Base-by-base conservation (phyloP, 2,329 filamentous ascomycete species). In the Penicillium sumatraense region DNA sequence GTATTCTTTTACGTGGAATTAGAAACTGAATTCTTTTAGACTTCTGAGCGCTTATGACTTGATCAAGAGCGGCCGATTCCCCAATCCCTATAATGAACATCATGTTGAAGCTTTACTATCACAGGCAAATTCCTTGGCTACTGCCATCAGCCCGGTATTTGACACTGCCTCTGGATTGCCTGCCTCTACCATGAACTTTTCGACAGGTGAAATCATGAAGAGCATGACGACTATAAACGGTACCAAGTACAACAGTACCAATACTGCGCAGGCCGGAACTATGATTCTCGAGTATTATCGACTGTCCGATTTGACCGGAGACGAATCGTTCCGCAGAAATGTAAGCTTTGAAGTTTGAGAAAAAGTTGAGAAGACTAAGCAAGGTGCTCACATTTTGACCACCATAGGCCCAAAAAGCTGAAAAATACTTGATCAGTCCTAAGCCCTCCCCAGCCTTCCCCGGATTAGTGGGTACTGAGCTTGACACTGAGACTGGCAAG, bases 241-340 rank as follows among this genome's bases (percentile, higher is more conserved):
- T 38, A 58, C 33, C 3, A 58, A 49, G 2, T 65, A 65, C 20
- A 63, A 63, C 29, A 58, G 58, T 38, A 65, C 61, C 14, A 65
- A 65, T 33, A 60, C 60, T 16, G 62, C 62, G 1, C 57, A 60
- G 42, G 62, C 62, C n/a, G 62, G 62, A 14, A 64, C 62, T 20
- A 42, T 65, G 46, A 62, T 65, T 33, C 33, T 65, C 23, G 62
- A 65, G 44, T 65, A 62, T 35, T 57, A 61, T 18, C 53, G 59
- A 33, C 57, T 65, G 4, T 64, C 62, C 5, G 62, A 65, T 53
- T 47, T 65, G 10, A 65, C 62, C n/a, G 62, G 62, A 6, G 61
- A 64, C 41, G 59, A 63, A 21, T 60, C 61, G 35, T 63, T 62
- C 53, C 54, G 59, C 5, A 27, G 60, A 33, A 20, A 56, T 27